These are phyloP conservation scores for Dillenia suffruticosa DNA, from an alignment of 164 flowering plant species.

Conservation along the genomic window DNA sequence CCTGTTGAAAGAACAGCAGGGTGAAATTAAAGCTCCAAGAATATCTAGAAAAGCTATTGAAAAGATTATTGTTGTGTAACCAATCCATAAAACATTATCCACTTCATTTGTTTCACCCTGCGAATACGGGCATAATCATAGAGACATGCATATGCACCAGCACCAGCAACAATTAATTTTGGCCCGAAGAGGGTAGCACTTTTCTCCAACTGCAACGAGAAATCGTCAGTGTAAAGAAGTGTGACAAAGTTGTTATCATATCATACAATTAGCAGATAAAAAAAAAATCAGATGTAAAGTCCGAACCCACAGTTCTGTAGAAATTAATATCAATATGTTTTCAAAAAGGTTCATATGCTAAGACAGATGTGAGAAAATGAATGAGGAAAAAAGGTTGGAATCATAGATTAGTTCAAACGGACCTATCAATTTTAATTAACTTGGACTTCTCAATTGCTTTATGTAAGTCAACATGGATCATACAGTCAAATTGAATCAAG, in stretches of 20 bases:
- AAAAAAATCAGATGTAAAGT: neutral
- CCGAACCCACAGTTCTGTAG: neutral
- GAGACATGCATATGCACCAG: conserved; percentile 80
- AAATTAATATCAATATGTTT: neutral
- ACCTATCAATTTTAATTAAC: too few relatives aligned
- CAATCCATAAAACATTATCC: too few relatives aligned
- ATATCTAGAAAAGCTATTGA: too few relatives aligned
- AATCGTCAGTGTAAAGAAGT: neutral
- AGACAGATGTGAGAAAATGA: too few relatives aligned
- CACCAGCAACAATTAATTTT: conserved; percentile 76
- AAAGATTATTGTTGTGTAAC: too few relatives aligned
- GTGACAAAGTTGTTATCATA: neutral
- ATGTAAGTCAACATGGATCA: too few relatives aligned
- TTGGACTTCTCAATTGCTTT: too few relatives aligned
- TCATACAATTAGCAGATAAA: neutral
- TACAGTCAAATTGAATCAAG: too few relatives aligned
- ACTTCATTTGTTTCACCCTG: conserved; percentile 36
- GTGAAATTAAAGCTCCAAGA: too few relatives aligned
- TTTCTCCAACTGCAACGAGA: conserved; percentile 57
- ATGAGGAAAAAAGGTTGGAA: too few relatives aligned
- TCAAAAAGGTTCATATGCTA: too few relatives aligned
- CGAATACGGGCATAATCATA: conserved; percentile 72
- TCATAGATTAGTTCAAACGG: too few relatives aligned
- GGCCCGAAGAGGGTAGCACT: conserved; percentile 77
- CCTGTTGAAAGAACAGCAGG: conserved; percentile 24